phyloP scores from a whole-genome alignment of 768 basidiomycete species.

The Amanita molliuscula region DNA sequence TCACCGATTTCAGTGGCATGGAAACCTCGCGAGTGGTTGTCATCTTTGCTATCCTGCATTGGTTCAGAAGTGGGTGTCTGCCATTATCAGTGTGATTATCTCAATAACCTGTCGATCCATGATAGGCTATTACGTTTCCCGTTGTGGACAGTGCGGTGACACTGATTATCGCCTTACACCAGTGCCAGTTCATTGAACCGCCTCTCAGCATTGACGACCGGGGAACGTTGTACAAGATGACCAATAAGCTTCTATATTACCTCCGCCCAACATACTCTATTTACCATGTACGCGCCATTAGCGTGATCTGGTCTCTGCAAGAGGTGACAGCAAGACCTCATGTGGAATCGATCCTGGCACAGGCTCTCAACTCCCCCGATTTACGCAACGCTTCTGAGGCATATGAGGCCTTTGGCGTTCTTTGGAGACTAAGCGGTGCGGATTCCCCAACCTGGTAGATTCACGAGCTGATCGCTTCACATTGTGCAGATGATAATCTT shows the following conservation, averaged over 20 bases:
- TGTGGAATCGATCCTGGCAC: conserved; percentile 73
- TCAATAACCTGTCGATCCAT: conserved; percentile 7
- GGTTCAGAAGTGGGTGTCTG: conserved; percentile 36
- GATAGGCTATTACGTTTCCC: conserved; percentile 53
- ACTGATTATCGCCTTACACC: conserved; percentile 45
- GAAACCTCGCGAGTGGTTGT: conserved; percentile 59
- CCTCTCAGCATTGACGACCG: conserved; percentile 45
- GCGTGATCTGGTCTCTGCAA: conserved; percentile 76
- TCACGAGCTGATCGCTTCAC: background rate
- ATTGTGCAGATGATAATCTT: conserved; percentile 57
- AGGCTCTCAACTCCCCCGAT: conserved; percentile 52
- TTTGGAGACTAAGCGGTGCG: conserved; percentile 85
- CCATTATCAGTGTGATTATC: background rate
- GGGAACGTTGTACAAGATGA: conserved; percentile 45
- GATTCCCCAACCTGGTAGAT: background rate
- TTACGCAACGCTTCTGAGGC: conserved; percentile 38
- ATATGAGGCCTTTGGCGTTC: conserved; percentile 82
- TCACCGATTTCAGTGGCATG: conserved; percentile 35
- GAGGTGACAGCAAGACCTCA: conserved; percentile 40
- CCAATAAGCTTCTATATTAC: conserved; percentile 63
- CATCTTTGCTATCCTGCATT: conserved; percentile 39
- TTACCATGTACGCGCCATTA: conserved; percentile 77
- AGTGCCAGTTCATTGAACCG: conserved; percentile 39
- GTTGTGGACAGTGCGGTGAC: conserved; percentile 55
- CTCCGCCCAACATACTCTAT: conserved; percentile 52